Percentiles rank a stretch among this genome's conserved stretches.
Conservation (phyloP, 106 monocot species). For the Dendrobium huoshanense region DNA sequence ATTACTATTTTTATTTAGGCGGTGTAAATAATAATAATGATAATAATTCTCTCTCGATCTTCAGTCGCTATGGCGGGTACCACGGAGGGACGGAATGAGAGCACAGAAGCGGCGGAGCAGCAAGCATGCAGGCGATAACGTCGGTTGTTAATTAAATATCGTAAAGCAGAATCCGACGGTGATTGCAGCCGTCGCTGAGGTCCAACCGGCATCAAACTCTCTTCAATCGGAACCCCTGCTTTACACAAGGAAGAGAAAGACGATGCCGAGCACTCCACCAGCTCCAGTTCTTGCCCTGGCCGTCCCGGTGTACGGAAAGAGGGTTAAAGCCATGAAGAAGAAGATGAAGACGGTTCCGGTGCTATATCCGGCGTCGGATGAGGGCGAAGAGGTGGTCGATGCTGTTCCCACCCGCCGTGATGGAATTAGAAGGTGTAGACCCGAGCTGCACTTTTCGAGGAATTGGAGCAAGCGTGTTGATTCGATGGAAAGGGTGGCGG, state of each 20-base stretch:
- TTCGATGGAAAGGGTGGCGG: not conserved
- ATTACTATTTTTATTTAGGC: no score
- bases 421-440: not conserved
- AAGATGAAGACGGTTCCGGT: not conserved
- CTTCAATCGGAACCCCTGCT: no score
- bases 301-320: not conserved
- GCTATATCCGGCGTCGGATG: not conserved
- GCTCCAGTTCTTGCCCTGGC: not conserved
- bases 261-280: not conserved
- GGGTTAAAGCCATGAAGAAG: not conserved
- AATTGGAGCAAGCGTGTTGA: not conserved
- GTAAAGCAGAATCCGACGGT: no score
- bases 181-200: no score
- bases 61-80: no score
- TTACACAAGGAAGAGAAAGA: not conserved
- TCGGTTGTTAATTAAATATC: no score
- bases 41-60: no score
- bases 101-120: no score
- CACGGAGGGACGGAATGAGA: no score
- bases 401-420: not conserved
- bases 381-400: not conserved
- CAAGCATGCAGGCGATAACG: no score
- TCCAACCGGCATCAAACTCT: no score
- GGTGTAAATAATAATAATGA: no score
- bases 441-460: not conserved